phyloP scores from a whole-genome alignment of 2,329 filamentous ascomycete genomes.

The Didymella lethalis region DNA sequence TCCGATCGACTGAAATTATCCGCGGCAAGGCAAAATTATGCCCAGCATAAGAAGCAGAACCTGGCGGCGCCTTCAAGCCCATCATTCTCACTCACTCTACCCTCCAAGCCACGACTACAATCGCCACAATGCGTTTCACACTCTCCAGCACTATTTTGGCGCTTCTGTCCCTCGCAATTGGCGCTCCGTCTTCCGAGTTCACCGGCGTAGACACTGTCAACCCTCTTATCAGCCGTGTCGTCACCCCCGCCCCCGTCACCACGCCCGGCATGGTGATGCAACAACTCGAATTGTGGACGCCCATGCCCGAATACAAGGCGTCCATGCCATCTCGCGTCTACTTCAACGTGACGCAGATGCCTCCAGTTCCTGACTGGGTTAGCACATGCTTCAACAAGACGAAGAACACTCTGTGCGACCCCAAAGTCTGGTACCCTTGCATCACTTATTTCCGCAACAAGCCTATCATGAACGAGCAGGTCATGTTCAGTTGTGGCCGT shows the following conservation, averaged over 20 bases:
- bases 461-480: not conserved
- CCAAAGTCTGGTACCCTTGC: not conserved
- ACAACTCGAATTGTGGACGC: constrained; percentile 4
- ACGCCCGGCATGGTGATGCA: not conserved
- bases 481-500: not conserved
- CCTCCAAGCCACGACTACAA: not conserved
- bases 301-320: not conserved
- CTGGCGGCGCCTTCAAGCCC: constrained; percentile 11
- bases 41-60: constrained; percentile 12
- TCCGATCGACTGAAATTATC: not conserved
- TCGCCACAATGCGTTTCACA: constrained; percentile 9
- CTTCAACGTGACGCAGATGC: constrained; percentile 1
- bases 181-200: not conserved
- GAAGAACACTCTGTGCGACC: not conserved
- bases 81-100: not conserved
- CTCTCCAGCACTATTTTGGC: not conserved
- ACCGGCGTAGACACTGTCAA: not conserved
- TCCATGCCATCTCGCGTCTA: not conserved
- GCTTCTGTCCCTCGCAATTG: not conserved
- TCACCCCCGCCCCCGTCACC: not conserved
- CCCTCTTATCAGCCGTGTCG: not conserved
- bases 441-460: no score
- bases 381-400: not conserved
- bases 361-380: not conserved
- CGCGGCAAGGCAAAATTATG: not conserved